A percentile compares a stretch with the other conserved stretches of the same genome.
Evolutionary conservation across 768 basidiomycete genomes (phyloP).

Genomic region (Podaxis carcinomalis): DNA sequence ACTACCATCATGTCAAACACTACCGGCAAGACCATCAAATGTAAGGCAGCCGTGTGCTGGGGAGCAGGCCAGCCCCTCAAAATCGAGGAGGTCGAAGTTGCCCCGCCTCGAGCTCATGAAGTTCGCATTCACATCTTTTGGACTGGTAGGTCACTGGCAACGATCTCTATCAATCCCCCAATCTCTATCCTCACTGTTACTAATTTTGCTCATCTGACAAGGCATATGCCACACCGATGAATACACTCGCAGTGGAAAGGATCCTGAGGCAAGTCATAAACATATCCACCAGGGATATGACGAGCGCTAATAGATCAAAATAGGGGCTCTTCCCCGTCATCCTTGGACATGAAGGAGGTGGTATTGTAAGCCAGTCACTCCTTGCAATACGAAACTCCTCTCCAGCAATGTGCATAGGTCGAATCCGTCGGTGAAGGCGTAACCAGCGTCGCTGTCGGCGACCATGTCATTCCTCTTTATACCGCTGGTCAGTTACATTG

Average conservation of each 20-base stretch:
- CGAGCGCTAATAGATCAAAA: constrained; percentile 9
- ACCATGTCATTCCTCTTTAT: constrained; percentile 97
- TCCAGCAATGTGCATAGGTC: constrained; percentile 47
- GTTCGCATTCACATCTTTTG: constrained; percentile 91
- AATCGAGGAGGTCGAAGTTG: constrained; percentile 91
- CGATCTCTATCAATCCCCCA: not conserved
- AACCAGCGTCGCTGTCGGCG: constrained; percentile 70
- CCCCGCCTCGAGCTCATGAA: constrained; percentile 85
- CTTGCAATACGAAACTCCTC: constrained; percentile 1
- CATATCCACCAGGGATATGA: not conserved
- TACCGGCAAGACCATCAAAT: constrained; percentile 74
- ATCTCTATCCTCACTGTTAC: constrained; percentile 9
- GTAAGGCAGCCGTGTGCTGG: constrained; percentile 96
- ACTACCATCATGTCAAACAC: constrained; percentile 61
- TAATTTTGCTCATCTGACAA: constrained; percentile 18
- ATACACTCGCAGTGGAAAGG: constrained; percentile 93
- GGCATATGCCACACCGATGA: constrained; percentile 98
- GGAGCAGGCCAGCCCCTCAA: constrained; percentile 81
- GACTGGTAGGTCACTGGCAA: constrained; percentile 57
- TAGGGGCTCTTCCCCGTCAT: constrained; percentile 90
- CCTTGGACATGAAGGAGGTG: constrained; percentile 93
- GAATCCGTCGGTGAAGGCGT: constrained; percentile 98
- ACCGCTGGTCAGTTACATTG: constrained; percentile 66
- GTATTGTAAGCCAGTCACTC: constrained; percentile 55
- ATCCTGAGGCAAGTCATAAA: constrained; percentile 69